Conservation (phyloP, 2,329 filamentous ascomycete genomes). For the Talaromyces sp. region DNA sequence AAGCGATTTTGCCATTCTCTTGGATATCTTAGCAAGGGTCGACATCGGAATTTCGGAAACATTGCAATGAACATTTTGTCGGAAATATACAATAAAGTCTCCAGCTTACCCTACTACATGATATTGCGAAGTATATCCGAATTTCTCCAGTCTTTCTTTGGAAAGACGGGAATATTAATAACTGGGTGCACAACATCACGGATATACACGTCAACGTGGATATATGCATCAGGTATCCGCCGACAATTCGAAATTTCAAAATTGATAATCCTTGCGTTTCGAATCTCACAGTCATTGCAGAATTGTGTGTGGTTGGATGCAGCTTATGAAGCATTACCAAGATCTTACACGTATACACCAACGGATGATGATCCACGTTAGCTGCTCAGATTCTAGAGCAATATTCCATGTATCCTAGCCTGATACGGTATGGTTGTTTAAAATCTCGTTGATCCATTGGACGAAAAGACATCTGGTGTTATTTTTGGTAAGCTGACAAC, state of each 20-base stretch:
- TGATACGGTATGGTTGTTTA: neutral
- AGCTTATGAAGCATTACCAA: neutral
- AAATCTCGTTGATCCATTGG: neutral
- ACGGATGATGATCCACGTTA: neutral
- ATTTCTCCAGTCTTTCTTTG: neutral
- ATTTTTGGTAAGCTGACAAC: neutral
- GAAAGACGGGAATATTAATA: neutral
- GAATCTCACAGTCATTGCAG: neutral
- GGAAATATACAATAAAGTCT: neutral
- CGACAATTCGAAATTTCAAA: neutral
- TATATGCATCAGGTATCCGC: neutral
- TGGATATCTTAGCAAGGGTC: neutral
- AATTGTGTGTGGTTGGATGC: neutral
- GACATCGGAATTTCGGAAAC: neutral
- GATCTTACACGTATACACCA: neutral
- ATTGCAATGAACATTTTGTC: neutral
- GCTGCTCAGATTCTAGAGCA: no score
- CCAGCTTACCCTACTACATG: neutral
- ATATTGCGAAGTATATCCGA: neutral
- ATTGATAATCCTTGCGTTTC: no score
- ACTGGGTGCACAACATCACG: neutral
- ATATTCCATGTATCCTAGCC: neutral
- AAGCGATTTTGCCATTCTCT: neutral
- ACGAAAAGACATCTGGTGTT: neutral
- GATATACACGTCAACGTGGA: neutral